Evolutionary conservation across 2,329 filamentous ascomycete genomes (phyloP), one percentile per base, ranked within the genome.

Genomic region (Aspergillus floridensis): DNA sequence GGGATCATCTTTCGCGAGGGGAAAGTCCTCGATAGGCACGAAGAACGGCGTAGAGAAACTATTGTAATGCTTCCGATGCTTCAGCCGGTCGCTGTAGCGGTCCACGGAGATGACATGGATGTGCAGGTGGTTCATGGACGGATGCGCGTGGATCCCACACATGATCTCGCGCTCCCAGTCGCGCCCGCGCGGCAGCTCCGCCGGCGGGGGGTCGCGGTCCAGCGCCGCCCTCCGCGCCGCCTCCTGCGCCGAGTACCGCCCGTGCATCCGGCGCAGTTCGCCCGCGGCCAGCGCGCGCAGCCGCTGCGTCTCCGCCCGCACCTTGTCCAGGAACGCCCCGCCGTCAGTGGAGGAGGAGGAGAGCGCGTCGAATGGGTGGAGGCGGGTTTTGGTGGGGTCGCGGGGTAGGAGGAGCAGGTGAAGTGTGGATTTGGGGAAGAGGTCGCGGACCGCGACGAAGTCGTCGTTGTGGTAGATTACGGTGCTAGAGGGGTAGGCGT

Each of bases 61-160:
- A 71, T 95, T 91, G 77, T 97, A 98, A 77, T 98, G 95, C 73
- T 92, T 93, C 64, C 87, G 83, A 71, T 93, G 87, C 77, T 88
- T 91, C 75, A 97, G 66, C 49, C 82, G 83, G 11, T 84, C 82
- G 41, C 88, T 92, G 67, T 86, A 82, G 81, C 91, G 88, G 72
- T 99, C 95, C 19, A 86, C 81, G 44, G 90, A 91, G 59, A 98
- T 77, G 31, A 98, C 86, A 74, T 99, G 95, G 4, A 98, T 82
- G 76, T 99, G 95, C 57, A 98, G 73, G 73, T 98, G 92, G 63
- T 85, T 88, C 95, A 99, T 98, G 58, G 89, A 93, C 3, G 95
- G 95, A 66, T 88, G 86, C 3, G 91, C 89, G 77, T 99, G 95
- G 7, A 96, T 84, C 14, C 95, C 95, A 21, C 87, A 84, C 53